phyloP scores from a whole-genome alignment of 108 stramenopile species.

The Cylindrotheca fusiformis region DNA sequence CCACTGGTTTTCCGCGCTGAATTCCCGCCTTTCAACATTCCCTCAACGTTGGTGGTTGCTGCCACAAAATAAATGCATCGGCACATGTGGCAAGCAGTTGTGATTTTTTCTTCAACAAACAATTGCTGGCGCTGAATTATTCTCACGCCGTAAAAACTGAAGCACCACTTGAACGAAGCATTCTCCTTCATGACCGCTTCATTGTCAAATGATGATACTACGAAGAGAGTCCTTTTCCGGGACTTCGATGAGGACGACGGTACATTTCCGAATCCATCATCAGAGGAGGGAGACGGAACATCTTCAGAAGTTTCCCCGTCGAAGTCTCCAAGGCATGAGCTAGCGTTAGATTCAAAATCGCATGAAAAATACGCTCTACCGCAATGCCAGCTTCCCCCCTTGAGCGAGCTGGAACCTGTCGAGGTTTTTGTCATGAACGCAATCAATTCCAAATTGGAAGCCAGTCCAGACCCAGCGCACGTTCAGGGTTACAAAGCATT shows the following conservation, averaged over 20 bases:
- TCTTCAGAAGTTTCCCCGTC: too few species aligned
- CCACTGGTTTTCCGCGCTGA: too few species aligned
- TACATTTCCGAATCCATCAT: background rate
- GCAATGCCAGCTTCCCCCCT: conserved; percentile 36
- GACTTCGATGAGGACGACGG: background rate
- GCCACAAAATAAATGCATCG: too few species aligned
- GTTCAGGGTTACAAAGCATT: conserved; percentile 34
- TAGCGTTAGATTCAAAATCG: too few species aligned
- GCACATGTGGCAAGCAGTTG: too few species aligned
- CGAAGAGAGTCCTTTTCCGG: background rate
- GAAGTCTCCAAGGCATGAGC: background rate
- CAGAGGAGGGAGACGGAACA: background rate
- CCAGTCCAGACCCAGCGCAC: conserved; percentile 17
- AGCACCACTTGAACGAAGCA: background rate
- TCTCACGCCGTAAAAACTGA: background rate
- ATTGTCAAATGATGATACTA: background rate
- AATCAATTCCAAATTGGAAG: conserved; percentile 30
- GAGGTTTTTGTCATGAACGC: conserved; percentile 52
- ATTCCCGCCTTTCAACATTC: too few species aligned
- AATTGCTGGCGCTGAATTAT: background rate
- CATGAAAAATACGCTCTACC: conserved; percentile 21
- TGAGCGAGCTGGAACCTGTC: conserved; percentile 36
- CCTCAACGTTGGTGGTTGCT: too few species aligned
- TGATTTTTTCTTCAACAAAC: too few species aligned
- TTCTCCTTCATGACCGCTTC: background rate